These are phyloP conservation scores for Hypoxylon intermedium DNA, from an alignment of 495 filamentous ascomycete species.

Conservation along the genomic window DNA sequence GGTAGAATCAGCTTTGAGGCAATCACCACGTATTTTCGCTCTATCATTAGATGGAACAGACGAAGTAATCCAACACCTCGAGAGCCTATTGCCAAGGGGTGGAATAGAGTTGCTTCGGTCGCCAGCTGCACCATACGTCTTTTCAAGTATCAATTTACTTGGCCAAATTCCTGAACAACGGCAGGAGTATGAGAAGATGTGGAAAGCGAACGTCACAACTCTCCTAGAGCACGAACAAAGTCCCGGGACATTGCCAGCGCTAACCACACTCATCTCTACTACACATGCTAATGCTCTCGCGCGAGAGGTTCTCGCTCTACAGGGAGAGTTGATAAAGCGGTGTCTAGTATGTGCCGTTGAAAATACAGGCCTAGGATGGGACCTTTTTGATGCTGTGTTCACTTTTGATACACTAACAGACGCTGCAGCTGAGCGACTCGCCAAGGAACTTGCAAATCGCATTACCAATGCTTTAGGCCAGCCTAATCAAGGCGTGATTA, in stretches of 20 bases:
- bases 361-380: slow-evolving; percentile 34
- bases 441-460: slow-evolving; percentile 34
- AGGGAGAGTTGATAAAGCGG: slow-evolving; percentile 47
- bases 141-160: slow-evolving; percentile 45
- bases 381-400: slow-evolving; percentile 51
- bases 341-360: slow-evolving; percentile 45
- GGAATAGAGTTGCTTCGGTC: slow-evolving; percentile 36
- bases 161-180: slow-evolving; percentile 46
- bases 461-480: slow-evolving; percentile 29
- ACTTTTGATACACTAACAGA: slow-evolving; percentile 43
- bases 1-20: slow-evolving; percentile 54
- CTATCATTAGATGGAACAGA: slow-evolving; percentile 6
- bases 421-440: slow-evolving; percentile 35
- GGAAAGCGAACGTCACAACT: slow-evolving; percentile 43
- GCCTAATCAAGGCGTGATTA: slow-evolving; percentile 39
- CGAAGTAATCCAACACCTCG: slow-evolving; percentile 27
- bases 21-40: slow-evolving; percentile 41
- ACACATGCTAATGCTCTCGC: slow-evolving; percentile 38
- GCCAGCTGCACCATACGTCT: slow-evolving; percentile 49
- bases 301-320: slow-evolving; percentile 42
- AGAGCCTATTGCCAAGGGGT: slow-evolving; percentile 12
- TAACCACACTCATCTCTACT: slow-evolving; percentile 50
- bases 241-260: slow-evolving; percentile 34
- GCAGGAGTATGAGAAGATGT: slow-evolving; percentile 41
- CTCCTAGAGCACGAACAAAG: slow-evolving; percentile 38